A percentile compares a stretch with the other conserved stretches of the same genome.
Evolutionary conservation across 768 basidiomycete species (phyloP).

Genomic region (Ramaria sp.): DNA sequence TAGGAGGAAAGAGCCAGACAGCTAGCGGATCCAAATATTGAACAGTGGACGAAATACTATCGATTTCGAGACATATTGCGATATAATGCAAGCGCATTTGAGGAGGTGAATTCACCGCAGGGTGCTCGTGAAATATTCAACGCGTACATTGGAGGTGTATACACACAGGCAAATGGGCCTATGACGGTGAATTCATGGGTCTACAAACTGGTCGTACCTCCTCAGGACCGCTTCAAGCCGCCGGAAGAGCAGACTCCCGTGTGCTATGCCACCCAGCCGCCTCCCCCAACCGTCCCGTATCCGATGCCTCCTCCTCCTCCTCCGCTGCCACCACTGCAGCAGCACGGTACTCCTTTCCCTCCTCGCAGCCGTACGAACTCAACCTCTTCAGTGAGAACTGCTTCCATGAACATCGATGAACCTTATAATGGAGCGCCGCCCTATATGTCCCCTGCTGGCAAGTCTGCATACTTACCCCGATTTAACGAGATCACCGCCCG

Average conservation of each 20-base stretch:
- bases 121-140: conserved; percentile 42
- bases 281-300: conserved; percentile 8
- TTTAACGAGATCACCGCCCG: conserved; percentile 69
- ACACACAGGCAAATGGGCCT: conserved; percentile 40
- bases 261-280: conserved; percentile 12
- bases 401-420: background rate
- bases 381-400: background rate
- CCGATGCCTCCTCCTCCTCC: conserved; percentile 13
- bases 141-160: conserved; percentile 58
- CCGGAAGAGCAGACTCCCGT: conserved; percentile 16
- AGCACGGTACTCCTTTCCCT: background rate
- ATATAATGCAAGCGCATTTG: conserved; percentile 27
- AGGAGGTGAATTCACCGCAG: conserved; percentile 25
- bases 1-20: conserved; percentile 21
- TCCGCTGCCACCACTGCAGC: conserved; percentile 16
- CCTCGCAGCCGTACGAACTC: background rate
- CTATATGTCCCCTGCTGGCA: background rate
- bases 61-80: conserved; percentile 44
- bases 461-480: conserved; percentile 42
- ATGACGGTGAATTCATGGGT: conserved; percentile 44
- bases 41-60: conserved; percentile 40
- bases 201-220: conserved; percentile 41
- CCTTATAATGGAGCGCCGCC: background rate
- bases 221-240: background rate
- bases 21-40: conserved; percentile 30